These are phyloP conservation scores for Aphanomyces cochlioides DNA, from an alignment of 352 stramenopile genomes.

Conservation along the genomic window DNA sequence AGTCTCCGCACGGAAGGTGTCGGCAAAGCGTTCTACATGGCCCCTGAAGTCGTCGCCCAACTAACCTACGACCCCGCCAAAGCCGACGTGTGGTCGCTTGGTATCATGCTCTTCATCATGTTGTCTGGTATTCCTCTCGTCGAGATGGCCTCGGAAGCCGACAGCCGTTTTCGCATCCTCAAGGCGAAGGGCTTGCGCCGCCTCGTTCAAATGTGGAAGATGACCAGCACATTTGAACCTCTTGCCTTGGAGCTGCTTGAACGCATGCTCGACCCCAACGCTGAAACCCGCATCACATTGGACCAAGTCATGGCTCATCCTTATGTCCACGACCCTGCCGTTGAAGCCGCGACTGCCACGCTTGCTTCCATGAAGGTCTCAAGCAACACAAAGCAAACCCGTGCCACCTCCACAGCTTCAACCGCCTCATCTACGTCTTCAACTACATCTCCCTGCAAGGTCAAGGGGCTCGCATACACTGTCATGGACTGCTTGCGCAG, in stretches of 20 bases:
- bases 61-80: constrained; percentile 43
- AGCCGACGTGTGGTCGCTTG: constrained; percentile 68
- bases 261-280: constrained; percentile 15
- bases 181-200: constrained; percentile 42
- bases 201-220: constrained; percentile 51
- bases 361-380: constrained; percentile 10
- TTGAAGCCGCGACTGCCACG: background rate
- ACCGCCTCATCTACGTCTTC: too few relatives aligned
- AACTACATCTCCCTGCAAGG: background rate
- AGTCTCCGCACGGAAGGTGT: constrained; percentile 43
- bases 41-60: constrained; percentile 45
- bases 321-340: constrained; percentile 17
- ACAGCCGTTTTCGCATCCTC: constrained; percentile 47
- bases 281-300: background rate
- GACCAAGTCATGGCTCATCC: constrained; percentile 4
- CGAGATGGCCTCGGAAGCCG: constrained; percentile 37
- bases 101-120: constrained; percentile 65
- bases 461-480: constrained; percentile 1
- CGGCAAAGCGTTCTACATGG: constrained; percentile 62
- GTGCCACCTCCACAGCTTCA: background rate
- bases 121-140: constrained; percentile 52
- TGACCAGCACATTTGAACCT: constrained; percentile 29
- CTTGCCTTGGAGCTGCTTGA: constrained; percentile 15
- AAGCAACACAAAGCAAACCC: background rate
- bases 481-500: constrained; percentile 17